These are phyloP conservation scores for Lasiodiplodia sp. DNA, from an alignment of 2,329 filamentous ascomycete species.

Conservation along the genomic window DNA sequence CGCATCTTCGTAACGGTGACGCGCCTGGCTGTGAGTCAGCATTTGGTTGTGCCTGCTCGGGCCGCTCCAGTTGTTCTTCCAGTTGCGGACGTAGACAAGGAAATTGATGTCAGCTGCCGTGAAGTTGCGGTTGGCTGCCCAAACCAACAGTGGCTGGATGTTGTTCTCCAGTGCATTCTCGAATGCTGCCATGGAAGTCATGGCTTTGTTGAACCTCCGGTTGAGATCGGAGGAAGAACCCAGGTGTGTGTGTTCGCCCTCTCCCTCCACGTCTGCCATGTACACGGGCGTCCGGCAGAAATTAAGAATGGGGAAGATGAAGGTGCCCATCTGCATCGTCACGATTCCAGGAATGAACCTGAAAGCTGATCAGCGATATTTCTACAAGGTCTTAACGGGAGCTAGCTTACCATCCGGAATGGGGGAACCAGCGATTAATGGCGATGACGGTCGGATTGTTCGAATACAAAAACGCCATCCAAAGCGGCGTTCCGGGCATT, in stretches of 20 bases:
- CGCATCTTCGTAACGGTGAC: slow-evolving; percentile 64
- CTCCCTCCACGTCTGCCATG: not conserved
- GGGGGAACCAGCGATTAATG: slow-evolving; percentile 64
- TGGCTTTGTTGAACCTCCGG: slow-evolving; percentile 4
- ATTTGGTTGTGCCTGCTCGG: slow-evolving; percentile 32
- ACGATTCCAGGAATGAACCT: slow-evolving; percentile 65
- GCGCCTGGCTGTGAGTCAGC: slow-evolving; percentile 31
- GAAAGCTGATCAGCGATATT: not conserved
- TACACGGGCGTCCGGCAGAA: slow-evolving; percentile 52
- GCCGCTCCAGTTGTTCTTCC: slow-evolving; percentile 54
- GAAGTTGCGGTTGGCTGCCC: slow-evolving; percentile 71
- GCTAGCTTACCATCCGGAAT: slow-evolving; percentile 66
- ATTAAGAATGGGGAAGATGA: slow-evolving; percentile 69
- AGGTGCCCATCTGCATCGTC: slow-evolving; percentile 68
- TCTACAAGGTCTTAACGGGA: too few species aligned
- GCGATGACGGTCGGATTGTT: slow-evolving; percentile 59
- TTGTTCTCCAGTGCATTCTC: slow-evolving; percentile 68
- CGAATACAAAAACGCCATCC: slow-evolving; percentile 65
- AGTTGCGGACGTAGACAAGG: slow-evolving; percentile 64
- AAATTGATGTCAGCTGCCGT: slow-evolving; percentile 77
- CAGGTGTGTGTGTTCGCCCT: too few species aligned
- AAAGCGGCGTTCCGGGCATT: slow-evolving; percentile 71
- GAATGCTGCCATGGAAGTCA: slow-evolving; percentile 63
- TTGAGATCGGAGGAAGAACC: not conserved
- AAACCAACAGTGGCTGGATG: slow-evolving; percentile 66